Evolutionary conservation across 495 filamentous ascomycete genomes (phyloP), one percentile per base, ranked within the genome.

Genomic region (Lasiosphaeria hispida): DNA sequence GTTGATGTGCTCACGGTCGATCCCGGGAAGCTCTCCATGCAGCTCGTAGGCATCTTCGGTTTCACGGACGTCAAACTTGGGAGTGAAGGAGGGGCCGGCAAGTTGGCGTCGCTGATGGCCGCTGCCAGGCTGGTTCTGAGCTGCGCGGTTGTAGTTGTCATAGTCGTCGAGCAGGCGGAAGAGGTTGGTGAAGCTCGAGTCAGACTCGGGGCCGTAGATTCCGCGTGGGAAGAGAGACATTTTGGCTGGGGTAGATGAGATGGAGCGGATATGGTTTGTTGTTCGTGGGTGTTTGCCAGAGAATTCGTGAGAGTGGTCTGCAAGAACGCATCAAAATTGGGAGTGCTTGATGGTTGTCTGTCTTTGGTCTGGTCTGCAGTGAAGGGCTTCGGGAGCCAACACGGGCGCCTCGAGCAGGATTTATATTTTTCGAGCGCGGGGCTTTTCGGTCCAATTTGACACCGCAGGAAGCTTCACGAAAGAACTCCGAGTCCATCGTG

Each of bases 21-120:
- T 79, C 39, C 93, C 93, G 0, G 93, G 91, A 0, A 96, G 81
- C 71, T 96, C 93, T 63, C 91, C 92, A 64, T 94, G 85, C 2
- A 97, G 85, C 63, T 92, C 82, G 72, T 93, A 97, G 62, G 68
- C 69, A 11, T 84, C 66, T 41, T 80, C 75, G 2, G 77, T 71
- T 73, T 96, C 91, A 55, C 81, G 80, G 44, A 96, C 80, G 67
- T 97, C 92, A 73, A 97, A 96, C 59, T 83, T 63, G 52, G 69
- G 69, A 43, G 15, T 60, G 67, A 69, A 64, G 48, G 43, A 48
- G 44, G 58, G 69, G n/a, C 48, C 33, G 63, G 72, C 33, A 71
- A 59, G 64, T 23, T 57, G 38, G 51, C 63, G 63, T 37, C 64
- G 53, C 57, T 53, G 41, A n/a, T 35, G 37, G 62, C 48, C 17